These are phyloP conservation scores for Kodamaea neixiangensis DNA, from an alignment of 805 yeast species.

Conservation along the genomic window DNA sequence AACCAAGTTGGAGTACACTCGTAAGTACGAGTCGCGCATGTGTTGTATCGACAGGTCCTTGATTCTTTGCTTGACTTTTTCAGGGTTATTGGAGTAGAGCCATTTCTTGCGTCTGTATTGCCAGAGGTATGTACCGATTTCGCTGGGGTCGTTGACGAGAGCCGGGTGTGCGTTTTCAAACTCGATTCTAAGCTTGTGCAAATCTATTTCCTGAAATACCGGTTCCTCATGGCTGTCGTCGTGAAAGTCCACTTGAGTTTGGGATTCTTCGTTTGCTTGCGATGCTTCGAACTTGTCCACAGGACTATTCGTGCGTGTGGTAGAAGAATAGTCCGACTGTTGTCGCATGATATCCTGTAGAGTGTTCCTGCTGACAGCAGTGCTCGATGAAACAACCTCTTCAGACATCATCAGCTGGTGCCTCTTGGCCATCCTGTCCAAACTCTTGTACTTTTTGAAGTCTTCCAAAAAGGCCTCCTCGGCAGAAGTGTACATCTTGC, in stretches of 20 bases:
- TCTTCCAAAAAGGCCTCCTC: constrained; percentile 37
- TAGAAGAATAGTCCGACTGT: constrained; percentile 9
- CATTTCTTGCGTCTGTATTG: constrained; percentile 65
- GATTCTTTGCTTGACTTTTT: constrained; percentile 18
- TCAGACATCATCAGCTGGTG: constrained; percentile 16
- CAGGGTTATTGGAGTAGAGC: constrained; percentile 45
- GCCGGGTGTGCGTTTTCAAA: constrained; percentile 20
- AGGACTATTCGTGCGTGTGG: constrained; percentile 6
- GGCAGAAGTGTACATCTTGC: constrained; percentile 23
- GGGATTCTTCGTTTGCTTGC: constrained; percentile 10
- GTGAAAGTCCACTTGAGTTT: constrained; percentile 13
- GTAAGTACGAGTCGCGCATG: constrained; percentile 52
- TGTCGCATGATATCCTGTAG: constrained; percentile 28
- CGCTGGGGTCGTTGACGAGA: constrained; percentile 1
- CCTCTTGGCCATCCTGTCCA: constrained; percentile 33
- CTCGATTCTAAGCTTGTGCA: constrained; percentile 30
- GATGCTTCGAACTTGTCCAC: not conserved
- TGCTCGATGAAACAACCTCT: constrained; percentile 16
- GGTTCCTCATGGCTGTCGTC: constrained; percentile 15
- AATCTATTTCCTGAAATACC: constrained; percentile 27
- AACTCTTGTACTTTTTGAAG: constrained; percentile 30
- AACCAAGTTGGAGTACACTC: constrained; percentile 69
- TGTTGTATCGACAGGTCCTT: constrained; percentile 26
- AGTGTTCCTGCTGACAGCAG: constrained; percentile 15
- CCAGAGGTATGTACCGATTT: constrained; percentile 68